phyloP scores from a whole-genome alignment of 805 yeast genomes.

The Komagataella pastoris region DNA sequence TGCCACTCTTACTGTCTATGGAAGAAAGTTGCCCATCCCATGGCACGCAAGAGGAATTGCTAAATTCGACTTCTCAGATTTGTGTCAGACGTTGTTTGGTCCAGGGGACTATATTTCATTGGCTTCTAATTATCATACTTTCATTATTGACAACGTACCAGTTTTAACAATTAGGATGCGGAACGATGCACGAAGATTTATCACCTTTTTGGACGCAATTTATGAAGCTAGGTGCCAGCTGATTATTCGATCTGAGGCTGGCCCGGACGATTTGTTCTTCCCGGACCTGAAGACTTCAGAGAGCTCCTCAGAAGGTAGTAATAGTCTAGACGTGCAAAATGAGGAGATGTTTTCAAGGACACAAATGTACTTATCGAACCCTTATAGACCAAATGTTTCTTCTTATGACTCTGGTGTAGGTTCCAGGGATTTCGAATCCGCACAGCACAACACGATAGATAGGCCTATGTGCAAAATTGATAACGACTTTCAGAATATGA shows the following conservation, averaged over 20 bases:
- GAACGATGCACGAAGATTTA: conserved; percentile 57
- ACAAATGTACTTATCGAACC: conserved; percentile 41
- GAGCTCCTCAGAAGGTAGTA: conserved; percentile 1
- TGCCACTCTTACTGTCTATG: conserved; percentile 35
- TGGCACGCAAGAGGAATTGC: conserved; percentile 27
- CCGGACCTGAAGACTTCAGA: conserved; percentile 27
- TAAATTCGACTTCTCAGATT: conserved; percentile 33
- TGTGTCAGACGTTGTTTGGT: conserved; percentile 44
- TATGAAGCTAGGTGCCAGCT: conserved; percentile 57
- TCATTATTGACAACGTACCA: conserved; percentile 51
- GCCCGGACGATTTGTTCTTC: conserved; percentile 44
- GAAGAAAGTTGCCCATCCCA: conserved; percentile 36
- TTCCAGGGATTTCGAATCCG: conserved; percentile 14
- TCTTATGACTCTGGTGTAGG: conserved; percentile 36
- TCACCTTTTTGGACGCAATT: conserved; percentile 53
- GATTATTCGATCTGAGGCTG: conserved; percentile 34
- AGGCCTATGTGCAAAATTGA: conserved; percentile 7
- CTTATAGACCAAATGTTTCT: conserved; percentile 58
- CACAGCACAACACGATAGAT: conserved; percentile 8
- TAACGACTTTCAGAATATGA: conserved; percentile 30
- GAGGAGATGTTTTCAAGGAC: conserved; percentile 63
- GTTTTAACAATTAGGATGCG: conserved; percentile 39
- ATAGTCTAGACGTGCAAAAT: conserved; percentile 29
- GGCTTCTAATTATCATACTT: conserved; percentile 43
- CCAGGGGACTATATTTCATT: conserved; percentile 61